phyloP scores from a whole-genome alignment of 2,329 filamentous ascomycete genomes.

The Cladophialophora psammophila region DNA sequence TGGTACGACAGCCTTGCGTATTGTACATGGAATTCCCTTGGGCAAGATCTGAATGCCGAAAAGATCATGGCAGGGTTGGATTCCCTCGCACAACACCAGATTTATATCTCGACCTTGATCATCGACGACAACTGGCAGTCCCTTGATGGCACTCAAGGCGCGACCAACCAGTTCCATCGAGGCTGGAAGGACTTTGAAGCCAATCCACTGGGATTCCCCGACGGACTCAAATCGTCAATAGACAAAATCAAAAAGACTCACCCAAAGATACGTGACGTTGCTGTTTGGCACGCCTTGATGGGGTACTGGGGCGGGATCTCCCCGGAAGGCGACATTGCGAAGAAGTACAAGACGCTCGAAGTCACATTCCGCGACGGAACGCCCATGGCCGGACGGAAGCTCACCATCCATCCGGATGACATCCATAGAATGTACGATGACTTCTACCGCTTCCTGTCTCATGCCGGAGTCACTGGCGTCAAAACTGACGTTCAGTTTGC shows the following conservation, averaged over 20 bases:
- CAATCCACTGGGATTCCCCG: slow-evolving; percentile 77
- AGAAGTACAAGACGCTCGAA: slow-evolving; percentile 75
- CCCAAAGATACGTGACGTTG: slow-evolving; percentile 79
- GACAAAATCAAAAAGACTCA: slow-evolving; percentile 72
- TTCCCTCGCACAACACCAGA: slow-evolving; percentile 71
- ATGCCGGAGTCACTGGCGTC: slow-evolving; percentile 79
- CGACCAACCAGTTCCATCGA: slow-evolving; percentile 57
- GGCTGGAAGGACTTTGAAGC: slow-evolving; percentile 87
- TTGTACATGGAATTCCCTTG: slow-evolving; percentile 95
- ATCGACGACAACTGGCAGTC: slow-evolving; percentile 98
- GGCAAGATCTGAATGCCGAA: slow-evolving; percentile 79
- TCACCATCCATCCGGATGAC: slow-evolving; percentile 79
- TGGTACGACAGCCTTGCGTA: slow-evolving; percentile 95
- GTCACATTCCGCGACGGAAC: slow-evolving; percentile 61
- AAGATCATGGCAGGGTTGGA: slow-evolving; percentile 80
- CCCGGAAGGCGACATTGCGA: slow-evolving; percentile 72
- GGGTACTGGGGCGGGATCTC: slow-evolving; percentile 94
- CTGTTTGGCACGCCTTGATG: slow-evolving; percentile 89
- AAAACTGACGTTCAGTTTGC: slow-evolving; percentile 95
- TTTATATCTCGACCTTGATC: slow-evolving; percentile 84
- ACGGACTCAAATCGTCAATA: slow-evolving; percentile 76
- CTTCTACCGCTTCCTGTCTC: slow-evolving; percentile 83
- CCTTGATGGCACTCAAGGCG: slow-evolving; percentile 64
- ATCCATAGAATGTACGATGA: slow-evolving; percentile 82
- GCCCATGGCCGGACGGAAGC: slow-evolving; percentile 65